A percentile compares a stretch with the other conserved stretches of the same genome.
Evolutionary conservation across 1,284 basidiomycete species (phyloP).

Genomic region (Rhodofomes roseus): DNA sequence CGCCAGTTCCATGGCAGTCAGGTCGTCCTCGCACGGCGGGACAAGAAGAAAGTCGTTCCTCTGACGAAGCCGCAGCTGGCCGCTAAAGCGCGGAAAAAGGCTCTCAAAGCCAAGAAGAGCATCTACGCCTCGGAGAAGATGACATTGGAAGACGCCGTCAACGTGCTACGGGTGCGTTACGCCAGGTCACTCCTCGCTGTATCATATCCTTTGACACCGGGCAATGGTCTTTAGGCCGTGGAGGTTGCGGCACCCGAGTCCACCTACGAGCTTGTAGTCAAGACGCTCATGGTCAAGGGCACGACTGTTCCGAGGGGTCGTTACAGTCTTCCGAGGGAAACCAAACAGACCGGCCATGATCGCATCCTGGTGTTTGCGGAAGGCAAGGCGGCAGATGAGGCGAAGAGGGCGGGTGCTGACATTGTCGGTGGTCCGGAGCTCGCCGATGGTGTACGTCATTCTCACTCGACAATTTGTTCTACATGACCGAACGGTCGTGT

Average conservation of each 20-base stretch:
- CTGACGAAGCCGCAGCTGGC: conserved; percentile 65
- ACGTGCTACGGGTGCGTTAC: conserved; percentile 60
- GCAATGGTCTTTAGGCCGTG: conserved; percentile 50
- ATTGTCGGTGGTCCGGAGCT: conserved; percentile 86
- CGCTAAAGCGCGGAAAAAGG: conserved; percentile 47
- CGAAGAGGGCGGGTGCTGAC: conserved; percentile 78
- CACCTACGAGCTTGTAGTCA: conserved; percentile 78
- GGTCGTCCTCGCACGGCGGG: conserved; percentile 41
- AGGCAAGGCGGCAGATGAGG: conserved; percentile 71
- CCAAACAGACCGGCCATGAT: conserved; percentile 67
- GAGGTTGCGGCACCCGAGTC: conserved; percentile 74
- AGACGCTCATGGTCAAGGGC: conserved; percentile 73
- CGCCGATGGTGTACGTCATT: conserved; percentile 64
- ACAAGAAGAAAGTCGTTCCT: conserved; percentile 43
- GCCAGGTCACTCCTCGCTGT: not conserved
- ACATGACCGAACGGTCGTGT: conserved; percentile 4
- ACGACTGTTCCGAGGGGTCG: conserved; percentile 80
- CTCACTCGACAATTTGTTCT: not conserved
- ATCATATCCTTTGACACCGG: not conserved
- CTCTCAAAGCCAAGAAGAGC: conserved; percentile 40
- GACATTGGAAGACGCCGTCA: conserved; percentile 58
- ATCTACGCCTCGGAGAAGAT: conserved; percentile 60
- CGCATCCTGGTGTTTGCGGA: conserved; percentile 88
- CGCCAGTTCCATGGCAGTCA: conserved; percentile 50
- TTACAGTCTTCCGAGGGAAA: conserved; percentile 67